Conservation (phyloP, 495 filamentous ascomycete genomes). For the Bombardia bombarda region DNA sequence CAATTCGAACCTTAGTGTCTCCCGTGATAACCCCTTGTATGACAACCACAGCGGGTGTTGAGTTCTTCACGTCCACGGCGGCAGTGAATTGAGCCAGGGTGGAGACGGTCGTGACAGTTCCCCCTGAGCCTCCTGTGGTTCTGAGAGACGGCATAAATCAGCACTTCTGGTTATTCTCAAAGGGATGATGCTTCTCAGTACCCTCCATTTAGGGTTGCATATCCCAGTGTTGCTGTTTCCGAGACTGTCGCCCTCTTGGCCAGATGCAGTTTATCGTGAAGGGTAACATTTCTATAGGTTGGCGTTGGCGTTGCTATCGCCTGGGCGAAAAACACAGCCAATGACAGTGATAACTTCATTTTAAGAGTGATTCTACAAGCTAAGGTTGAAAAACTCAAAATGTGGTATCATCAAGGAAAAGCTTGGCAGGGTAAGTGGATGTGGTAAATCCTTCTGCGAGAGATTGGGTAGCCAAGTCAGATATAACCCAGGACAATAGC, state of each 20-base stretch:
- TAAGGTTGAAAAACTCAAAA: no score
- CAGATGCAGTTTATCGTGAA: no score
- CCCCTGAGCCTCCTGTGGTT: slow-evolving; percentile 45
- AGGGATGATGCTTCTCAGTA: not conserved
- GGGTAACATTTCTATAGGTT: no score
- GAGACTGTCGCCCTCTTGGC: not conserved
- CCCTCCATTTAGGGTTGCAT: slow-evolving; percentile 9
- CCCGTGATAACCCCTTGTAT: slow-evolving; percentile 40
- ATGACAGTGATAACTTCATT: no score
- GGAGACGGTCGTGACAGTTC: slow-evolving; percentile 51
- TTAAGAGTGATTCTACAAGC: no score
- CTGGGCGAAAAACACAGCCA: no score
- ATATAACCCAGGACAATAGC: no score
- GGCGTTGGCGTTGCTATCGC: no score
- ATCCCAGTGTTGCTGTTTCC: slow-evolving; percentile 4
- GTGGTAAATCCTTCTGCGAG: no score
- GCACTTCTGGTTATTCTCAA: not conserved
- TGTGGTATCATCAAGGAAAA: no score
- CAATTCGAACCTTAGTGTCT: slow-evolving; percentile 34
- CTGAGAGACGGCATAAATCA: not conserved
- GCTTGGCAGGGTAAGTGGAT: no score
- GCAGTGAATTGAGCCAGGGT: slow-evolving; percentile 44
- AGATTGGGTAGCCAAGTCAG: no score
- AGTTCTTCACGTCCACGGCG: slow-evolving; percentile 35
- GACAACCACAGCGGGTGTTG: slow-evolving; percentile 39